Conservation (phyloP, 352 stramenopile species). For the Phytophthora pisi region DNA sequence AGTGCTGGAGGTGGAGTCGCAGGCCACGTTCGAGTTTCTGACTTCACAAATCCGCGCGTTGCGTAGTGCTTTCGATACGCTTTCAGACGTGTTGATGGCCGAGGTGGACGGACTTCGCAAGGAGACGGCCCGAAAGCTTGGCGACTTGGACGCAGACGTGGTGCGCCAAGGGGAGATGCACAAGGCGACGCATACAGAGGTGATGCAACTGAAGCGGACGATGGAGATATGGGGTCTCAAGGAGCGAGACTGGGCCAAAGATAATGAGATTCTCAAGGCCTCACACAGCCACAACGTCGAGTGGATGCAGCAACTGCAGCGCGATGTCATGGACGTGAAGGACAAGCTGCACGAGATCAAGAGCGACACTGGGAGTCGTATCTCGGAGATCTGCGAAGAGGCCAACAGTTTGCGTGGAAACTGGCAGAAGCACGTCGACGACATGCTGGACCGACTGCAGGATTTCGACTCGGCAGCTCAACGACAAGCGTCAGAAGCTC, state of each 20-base stretch:
- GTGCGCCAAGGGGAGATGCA: constrained; percentile 62
- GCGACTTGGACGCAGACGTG: constrained; percentile 65
- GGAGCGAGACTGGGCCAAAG: constrained; percentile 85
- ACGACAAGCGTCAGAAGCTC: constrained; percentile 47
- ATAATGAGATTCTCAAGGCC: constrained; percentile 85
- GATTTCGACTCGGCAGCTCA: constrained; percentile 54
- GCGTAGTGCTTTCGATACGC: constrained; percentile 76
- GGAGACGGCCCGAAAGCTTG: constrained; percentile 64
- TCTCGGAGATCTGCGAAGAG: constrained; percentile 68
- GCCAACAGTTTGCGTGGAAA: constrained; percentile 66
- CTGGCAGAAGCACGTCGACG: constrained; percentile 77
- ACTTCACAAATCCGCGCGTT: constrained; percentile 78
- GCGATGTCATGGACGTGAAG: constrained; percentile 82
- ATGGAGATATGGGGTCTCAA: constrained; percentile 84
- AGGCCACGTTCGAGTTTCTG: constrained; percentile 85
- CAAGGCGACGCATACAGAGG: constrained; percentile 65
- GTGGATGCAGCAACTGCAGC: constrained; percentile 88
- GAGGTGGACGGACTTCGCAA: constrained; percentile 76
- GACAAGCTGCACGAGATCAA: constrained; percentile 75
- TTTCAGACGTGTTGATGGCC: constrained; percentile 79
- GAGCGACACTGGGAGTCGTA: constrained; percentile 54
- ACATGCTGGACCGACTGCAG: constrained; percentile 63
- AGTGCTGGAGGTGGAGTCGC: constrained; percentile 77
- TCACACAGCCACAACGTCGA: constrained; percentile 85
- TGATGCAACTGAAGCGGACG: constrained; percentile 76